Percentiles rank a stretch among this genome's conserved stretches.
These are phyloP conservation scores for Thyridium curvatum DNA, from an alignment of 2,329 filamentous ascomycete genomes.

Conservation along the genomic window DNA sequence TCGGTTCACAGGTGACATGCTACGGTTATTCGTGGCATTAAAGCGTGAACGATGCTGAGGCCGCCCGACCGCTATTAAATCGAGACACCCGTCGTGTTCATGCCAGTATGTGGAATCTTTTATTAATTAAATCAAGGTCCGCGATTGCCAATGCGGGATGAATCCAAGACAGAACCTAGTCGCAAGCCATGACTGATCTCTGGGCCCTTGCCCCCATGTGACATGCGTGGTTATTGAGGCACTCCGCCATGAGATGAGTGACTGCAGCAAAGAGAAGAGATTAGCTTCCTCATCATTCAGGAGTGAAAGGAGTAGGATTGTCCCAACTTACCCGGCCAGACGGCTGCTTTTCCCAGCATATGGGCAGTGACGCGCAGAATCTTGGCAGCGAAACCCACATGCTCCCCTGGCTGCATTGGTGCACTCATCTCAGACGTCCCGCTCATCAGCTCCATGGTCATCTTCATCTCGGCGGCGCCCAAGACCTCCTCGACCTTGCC, in stretches of 20 bases:
- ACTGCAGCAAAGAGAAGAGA: slow-evolving; percentile 23
- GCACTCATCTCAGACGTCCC: slow-evolving; percentile 34
- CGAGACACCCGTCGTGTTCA: too few species aligned
- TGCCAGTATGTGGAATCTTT: too few species aligned
- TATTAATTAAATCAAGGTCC: too few species aligned
- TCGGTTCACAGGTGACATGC: too few species aligned
- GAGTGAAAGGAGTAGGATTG: not conserved
- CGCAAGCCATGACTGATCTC: slow-evolving; percentile 38
- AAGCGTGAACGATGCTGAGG: too few species aligned
- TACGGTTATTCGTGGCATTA: too few species aligned
- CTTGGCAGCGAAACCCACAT: slow-evolving; percentile 76
- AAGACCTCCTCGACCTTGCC: slow-evolving; percentile 78
- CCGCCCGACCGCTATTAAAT: too few species aligned
- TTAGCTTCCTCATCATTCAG: not conserved
- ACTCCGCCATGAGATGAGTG: slow-evolving; percentile 47
- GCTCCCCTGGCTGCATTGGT: slow-evolving; percentile 43
- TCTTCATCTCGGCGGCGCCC: slow-evolving; percentile 70
- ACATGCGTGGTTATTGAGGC: slow-evolving; percentile 47
- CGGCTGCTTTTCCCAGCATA: slow-evolving; percentile 80
- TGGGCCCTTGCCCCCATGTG: slow-evolving; percentile 46
- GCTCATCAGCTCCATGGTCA: slow-evolving; percentile 51
- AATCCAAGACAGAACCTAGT: slow-evolving; percentile 20
- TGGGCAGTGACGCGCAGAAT: slow-evolving; percentile 78
- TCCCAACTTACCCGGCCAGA: slow-evolving; percentile 74
- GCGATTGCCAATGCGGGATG: too few species aligned